Conservation (phyloP, 371 early-diverging fungal genomes). For the Haplosporangium sp. region DNA sequence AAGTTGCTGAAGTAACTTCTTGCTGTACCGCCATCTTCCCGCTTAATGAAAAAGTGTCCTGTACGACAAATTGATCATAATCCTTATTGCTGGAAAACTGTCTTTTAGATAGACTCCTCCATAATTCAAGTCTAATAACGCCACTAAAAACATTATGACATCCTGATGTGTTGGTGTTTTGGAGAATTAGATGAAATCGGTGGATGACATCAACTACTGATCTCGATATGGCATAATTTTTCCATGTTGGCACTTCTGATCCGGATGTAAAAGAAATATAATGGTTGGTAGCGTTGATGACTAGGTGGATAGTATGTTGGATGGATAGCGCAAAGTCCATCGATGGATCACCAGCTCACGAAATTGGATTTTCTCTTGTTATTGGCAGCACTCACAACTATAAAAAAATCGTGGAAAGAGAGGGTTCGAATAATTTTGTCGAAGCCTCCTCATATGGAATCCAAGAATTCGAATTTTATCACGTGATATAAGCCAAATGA, state of each 20-base stretch:
- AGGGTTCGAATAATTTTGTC: constrained; percentile 28
- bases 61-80: not conserved
- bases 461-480: not conserved
- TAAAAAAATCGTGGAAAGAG: constrained; percentile 55
- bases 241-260: not conserved
- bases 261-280: not conserved
- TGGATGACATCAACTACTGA: not conserved
- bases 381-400: constrained; percentile 48
- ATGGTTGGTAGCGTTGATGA: not conserved
- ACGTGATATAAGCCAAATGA: not conserved
- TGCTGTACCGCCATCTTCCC: too few species aligned
- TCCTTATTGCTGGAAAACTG: not conserved
- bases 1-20: not conserved
- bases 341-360: constrained; percentile 18
- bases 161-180: not conserved
- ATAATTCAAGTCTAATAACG: not conserved
- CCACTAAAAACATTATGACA: not conserved
- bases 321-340: constrained; percentile 19
- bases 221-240: not conserved
- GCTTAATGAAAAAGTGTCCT: not conserved
- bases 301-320: constrained; percentile 28
- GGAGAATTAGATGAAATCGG: constrained; percentile 7
- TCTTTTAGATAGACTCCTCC: not conserved
- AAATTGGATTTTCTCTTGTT: constrained; percentile 11
- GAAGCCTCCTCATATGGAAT: constrained; percentile 6